Evolutionary conservation across 2,329 filamentous ascomycete genomes (phyloP), one percentile per base, ranked within the genome.

Genomic region (Epichloe sibirici): DNA sequence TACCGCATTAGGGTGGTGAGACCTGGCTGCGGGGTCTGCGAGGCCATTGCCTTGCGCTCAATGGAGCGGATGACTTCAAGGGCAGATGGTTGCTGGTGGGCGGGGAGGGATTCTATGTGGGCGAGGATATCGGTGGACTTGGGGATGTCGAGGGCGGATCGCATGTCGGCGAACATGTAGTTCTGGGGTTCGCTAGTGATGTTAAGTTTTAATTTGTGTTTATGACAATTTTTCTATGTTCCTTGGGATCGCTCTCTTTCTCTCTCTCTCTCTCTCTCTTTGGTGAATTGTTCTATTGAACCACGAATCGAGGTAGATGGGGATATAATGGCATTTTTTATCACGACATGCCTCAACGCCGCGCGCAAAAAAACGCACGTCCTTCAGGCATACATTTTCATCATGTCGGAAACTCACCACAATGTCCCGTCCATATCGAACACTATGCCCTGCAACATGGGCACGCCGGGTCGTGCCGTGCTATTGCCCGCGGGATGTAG

Each of bases 371-470:
- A 31, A 7, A 8, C 28, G 9, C 28, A 31, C 28, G 28, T 11
- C 28, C 28, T 31, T 31, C 9, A 31, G 31, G 31, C 9, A 7
- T 7, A 31, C 31, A 8, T 4, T 4, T 8, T 31, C 31, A 31
- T 11, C 8, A 4, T 31, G 8, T 31, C 31, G 31, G 31, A 17
- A 21, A 51, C 63, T 58, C 38, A 94, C 90, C 86, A 96, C 55
- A 97, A 70, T 25, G 91, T 98, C 3, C 91, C 91, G 68, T 98
- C 91, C 57, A 98, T 88, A 70, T 98, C 91, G 69, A 97, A 97
- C 13, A 97, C 76, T 2, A 85, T 70, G 3, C 82, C 82, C 55
- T 74, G 73, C 31, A 86, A 67, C 53, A 64, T 71, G 2, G 77
- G 76, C 23, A 68, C 63, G 8, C 63, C 65, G 60, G 5, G 67